Evolutionary conservation across 2,329 filamentous ascomycete species (phyloP).

Genomic region (Chalara sp.): DNA sequence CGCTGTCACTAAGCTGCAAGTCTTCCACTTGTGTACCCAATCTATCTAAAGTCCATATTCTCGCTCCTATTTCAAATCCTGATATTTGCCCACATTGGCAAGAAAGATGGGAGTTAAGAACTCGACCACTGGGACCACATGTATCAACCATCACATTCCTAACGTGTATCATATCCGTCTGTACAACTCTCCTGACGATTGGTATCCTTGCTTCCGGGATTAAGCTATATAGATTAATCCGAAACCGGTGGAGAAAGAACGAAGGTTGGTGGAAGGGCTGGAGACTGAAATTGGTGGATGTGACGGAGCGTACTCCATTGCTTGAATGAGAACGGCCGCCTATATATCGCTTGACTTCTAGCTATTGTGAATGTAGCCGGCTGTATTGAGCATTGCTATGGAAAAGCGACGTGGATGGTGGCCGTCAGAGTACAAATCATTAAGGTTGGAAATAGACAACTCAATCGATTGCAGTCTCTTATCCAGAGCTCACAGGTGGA

Average conservation of each 20-base stretch:
- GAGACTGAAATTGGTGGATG: conserved; percentile 12
- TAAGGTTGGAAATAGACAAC: background rate
- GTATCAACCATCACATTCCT: conserved; percentile 36
- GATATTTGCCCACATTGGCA: conserved; percentile 46
- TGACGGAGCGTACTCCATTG: background rate
- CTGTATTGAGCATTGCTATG: background rate
- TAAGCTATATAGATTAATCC: conserved; percentile 3
- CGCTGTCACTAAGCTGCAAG: background rate
- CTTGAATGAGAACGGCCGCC: too few relatives aligned
- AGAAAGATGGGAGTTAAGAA: conserved; percentile 38
- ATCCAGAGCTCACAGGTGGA: conserved; percentile 82
- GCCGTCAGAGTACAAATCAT: background rate
- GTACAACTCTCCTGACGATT: conserved; percentile 22
- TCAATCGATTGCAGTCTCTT: conserved; percentile 18
- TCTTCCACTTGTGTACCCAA: conserved; percentile 49
- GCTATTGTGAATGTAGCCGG: too few relatives aligned
- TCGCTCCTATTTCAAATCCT: conserved; percentile 44
- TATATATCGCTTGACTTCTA: too few relatives aligned
- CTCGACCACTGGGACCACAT: conserved; percentile 32
- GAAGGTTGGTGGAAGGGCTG: conserved; percentile 24
- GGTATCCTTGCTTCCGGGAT: conserved; percentile 5
- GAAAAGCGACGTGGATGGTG: background rate
- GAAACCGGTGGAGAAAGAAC: conserved; percentile 12
- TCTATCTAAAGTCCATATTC: conserved; percentile 34
- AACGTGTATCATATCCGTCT: conserved; percentile 28